Evolutionary conservation across 352 stramenopile species (phyloP), one percentile per base, ranked within the genome.

Genomic region (Peronospora belbahrii): DNA sequence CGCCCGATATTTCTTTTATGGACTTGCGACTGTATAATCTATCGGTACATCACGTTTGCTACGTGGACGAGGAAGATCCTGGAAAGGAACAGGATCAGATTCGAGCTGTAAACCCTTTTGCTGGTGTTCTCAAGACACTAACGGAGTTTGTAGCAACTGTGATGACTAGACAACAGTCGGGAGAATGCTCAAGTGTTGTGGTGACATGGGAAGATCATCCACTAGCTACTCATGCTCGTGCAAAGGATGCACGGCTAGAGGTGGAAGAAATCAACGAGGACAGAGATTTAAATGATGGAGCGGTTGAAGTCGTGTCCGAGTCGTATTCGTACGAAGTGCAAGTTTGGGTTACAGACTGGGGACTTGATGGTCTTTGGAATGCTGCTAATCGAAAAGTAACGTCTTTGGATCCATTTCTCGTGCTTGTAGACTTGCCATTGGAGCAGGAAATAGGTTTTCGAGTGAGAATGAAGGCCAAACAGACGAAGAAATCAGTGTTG

Each of bases 191-290:
- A 5, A 72, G 64, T 38, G 70, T 85, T 3, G 68, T 88, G 4
- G 59, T 81, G 33, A 81, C 70, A 23, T 88, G 76, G 76, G 76
- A 88, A 43, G 73, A 88, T 28, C 65, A 80, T 39, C 59, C 59
- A 10, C 24, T 71, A 5, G 56, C 61, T 13, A 55, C 30, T 11
- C 31, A 49, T 30, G 39, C 44, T 15, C 51, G 63, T 11, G 38
- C 37, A 0, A 52, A 56, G 2, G 42, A 61, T 24, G 38, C 56
- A 30, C 25, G 33, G 7, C 43, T 51, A 0, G 30, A 59, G 4
- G n/a, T n/a, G n/a, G n/a, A n/a, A n/a, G n/a, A n/a, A n/a, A 58
- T 49, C 0, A 38, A 40, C 15, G 27, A 30, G 8, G 20, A 31
- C 8, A 11, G 4, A 33, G 18, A 45, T 45, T 35, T 18, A 47